Conservation (phyloP, 164 flowering plant species). For the Tetrastigma voinierianum region DNA sequence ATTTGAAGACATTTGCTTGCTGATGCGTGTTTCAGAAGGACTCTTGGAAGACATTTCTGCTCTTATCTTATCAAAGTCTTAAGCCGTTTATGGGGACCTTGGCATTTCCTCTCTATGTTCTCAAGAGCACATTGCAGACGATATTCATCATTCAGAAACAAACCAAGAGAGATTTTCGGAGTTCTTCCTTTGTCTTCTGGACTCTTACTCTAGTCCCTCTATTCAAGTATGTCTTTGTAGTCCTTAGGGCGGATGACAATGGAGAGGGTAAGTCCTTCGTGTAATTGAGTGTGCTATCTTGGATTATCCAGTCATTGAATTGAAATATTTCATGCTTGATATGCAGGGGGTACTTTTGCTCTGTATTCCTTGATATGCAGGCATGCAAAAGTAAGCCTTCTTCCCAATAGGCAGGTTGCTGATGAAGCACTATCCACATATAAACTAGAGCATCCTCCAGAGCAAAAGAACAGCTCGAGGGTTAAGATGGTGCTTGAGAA, state of each 20-base stretch:
- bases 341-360: slow-evolving; percentile 84
- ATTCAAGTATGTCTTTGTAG: slow-evolving; percentile 74
- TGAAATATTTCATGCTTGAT: slow-evolving; percentile 2
- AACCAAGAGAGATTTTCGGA: slow-evolving; percentile 85
- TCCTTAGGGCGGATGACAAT: slow-evolving; percentile 80
- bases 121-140: slow-evolving; percentile 84
- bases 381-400: slow-evolving; percentile 75
- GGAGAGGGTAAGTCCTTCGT: slow-evolving; percentile 57
- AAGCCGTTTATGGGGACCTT: slow-evolving; percentile 91
- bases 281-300: not conserved
- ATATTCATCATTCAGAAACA: slow-evolving; percentile 77
- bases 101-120: slow-evolving; percentile 89
- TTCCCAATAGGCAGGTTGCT: slow-evolving; percentile 70
- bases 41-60: slow-evolving; percentile 66
- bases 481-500: slow-evolving; percentile 65
- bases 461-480: slow-evolving; percentile 44
- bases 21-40: slow-evolving; percentile 51
- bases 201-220: slow-evolving; percentile 71
- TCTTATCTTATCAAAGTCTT: slow-evolving; percentile 83
- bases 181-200: slow-evolving; percentile 80
- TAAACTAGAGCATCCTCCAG: slow-evolving; percentile 59
- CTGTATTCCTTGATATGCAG: slow-evolving; percentile 75
- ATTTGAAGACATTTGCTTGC: not conserved
- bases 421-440: slow-evolving; percentile 84
- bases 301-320: not conserved